Evolutionary conservation across 768 basidiomycete genomes (phyloP).

Genomic region (Russula vinacea): DNA sequence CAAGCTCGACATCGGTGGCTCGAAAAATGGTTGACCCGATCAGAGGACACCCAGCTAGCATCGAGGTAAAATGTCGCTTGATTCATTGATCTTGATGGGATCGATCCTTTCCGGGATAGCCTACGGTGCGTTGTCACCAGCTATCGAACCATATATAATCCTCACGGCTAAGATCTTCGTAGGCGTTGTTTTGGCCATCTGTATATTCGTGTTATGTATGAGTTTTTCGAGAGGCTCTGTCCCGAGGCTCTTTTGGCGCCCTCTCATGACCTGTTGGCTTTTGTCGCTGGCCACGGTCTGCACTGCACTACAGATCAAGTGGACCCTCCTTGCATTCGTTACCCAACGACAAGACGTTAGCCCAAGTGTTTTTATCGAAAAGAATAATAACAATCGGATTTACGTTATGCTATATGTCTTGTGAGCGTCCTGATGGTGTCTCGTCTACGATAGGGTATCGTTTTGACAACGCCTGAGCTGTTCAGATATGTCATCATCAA

Average conservation of each 20-base stretch:
- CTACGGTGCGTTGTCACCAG: slow-evolving; percentile 30
- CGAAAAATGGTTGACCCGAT: neutral
- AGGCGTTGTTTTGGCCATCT: slow-evolving; percentile 31
- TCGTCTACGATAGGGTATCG: neutral
- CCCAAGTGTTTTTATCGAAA: slow-evolving; percentile 31
- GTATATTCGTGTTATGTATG: slow-evolving; percentile 13
- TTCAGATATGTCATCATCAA: slow-evolving; percentile 35
- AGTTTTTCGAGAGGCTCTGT: neutral
- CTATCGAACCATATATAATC: too few relatives aligned
- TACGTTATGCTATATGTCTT: slow-evolving; percentile 32
- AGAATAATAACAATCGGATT: slow-evolving; percentile 25
- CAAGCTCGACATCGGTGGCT: neutral
- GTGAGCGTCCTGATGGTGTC: slow-evolving; percentile 28
- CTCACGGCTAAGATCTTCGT: neutral
- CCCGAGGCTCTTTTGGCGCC: slow-evolving; percentile 10
- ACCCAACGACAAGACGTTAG: slow-evolving; percentile 29
- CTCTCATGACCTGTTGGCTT: slow-evolving; percentile 22
- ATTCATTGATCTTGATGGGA: slow-evolving; percentile 29
- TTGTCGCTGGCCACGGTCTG: slow-evolving; percentile 20
- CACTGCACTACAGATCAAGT: slow-evolving; percentile 23
- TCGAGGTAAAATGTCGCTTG: slow-evolving; percentile 15
- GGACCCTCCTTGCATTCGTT: slow-evolving; percentile 32
- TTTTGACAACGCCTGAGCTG: slow-evolving; percentile 14
- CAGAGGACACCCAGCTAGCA: neutral
- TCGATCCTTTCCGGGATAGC: slow-evolving; percentile 31